phyloP scores from a whole-genome alignment of 2,329 filamentous ascomycete species.

The Phyllosticta citribraziliensis region DNA sequence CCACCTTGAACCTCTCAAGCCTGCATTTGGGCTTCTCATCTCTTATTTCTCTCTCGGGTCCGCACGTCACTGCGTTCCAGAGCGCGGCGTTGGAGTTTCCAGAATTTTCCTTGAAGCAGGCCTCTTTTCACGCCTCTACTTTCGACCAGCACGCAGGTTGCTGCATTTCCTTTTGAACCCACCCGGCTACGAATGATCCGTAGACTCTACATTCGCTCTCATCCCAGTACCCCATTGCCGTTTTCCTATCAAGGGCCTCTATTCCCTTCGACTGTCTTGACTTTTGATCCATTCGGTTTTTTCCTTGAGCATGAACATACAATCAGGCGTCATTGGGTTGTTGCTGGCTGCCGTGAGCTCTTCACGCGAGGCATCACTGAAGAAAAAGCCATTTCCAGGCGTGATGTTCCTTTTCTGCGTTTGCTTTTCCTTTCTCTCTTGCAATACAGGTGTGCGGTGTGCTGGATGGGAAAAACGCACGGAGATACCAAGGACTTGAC shows the following conservation, averaged over 20 bases:
- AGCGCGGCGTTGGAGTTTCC: slow-evolving; percentile 7
- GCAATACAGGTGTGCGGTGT: slow-evolving; percentile 2
- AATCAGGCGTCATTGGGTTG: background rate
- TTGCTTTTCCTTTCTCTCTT: background rate
- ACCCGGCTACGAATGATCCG: background rate
- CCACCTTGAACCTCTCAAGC: background rate
- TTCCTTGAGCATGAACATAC: background rate
- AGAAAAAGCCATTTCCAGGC: background rate
- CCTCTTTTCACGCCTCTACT: slow-evolving; percentile 4
- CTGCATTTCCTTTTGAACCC: background rate
- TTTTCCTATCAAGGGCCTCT: background rate
- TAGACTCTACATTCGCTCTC: slow-evolving; percentile 9
- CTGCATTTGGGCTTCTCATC: background rate
- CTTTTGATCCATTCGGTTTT: background rate
- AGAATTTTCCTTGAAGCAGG: background rate
- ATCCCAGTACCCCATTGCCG: background rate
- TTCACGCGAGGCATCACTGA: background rate
- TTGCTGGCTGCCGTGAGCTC: background rate
- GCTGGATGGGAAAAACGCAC: background rate
- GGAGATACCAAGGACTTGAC: too few relatives aligned
- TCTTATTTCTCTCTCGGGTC: background rate
- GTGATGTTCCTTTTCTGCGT: background rate
- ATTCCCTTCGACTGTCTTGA: background rate
- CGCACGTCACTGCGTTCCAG: slow-evolving; percentile 1
- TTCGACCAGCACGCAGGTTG: background rate